Percentiles rank a stretch among this genome's conserved stretches.
phyloP scores from a whole-genome alignment of 441 rosid genomes.

The Pelargonium myrrhifolium region DNA sequence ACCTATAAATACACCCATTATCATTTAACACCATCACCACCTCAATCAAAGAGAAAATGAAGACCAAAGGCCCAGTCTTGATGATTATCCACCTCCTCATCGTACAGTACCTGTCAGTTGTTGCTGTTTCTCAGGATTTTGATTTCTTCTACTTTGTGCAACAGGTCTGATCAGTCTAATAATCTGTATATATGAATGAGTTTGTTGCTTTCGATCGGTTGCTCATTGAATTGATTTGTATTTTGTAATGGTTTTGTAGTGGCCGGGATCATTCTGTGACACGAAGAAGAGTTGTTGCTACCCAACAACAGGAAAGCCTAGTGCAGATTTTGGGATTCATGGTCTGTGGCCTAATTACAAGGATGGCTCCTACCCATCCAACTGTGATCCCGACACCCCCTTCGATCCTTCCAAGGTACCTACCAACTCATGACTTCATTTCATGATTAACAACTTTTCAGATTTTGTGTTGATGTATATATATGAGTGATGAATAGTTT shows the following conservation, averaged over 20 bases:
- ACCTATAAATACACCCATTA: not conserved
- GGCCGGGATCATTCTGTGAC: slow-evolving; percentile 94
- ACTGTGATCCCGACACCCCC: slow-evolving; percentile 49
- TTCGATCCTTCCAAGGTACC: slow-evolving; percentile 57
- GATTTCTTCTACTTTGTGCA: slow-evolving; percentile 74
- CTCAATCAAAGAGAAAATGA: slow-evolving; percentile 16
- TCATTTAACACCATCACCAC: not conserved
- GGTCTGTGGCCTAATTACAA: slow-evolving; percentile 91
- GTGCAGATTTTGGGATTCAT: slow-evolving; percentile 76
- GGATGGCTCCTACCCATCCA: slow-evolving; percentile 62
- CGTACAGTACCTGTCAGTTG: slow-evolving; percentile 34
- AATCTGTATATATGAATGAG: too few relatives aligned
- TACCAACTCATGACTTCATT: too few relatives aligned
- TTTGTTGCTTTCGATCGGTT: too few relatives aligned
- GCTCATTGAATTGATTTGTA: not conserved
- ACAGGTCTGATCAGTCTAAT: slow-evolving; percentile 27
- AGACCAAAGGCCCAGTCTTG: slow-evolving; percentile 16
- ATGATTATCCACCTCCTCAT: slow-evolving; percentile 24
- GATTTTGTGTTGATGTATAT: too few relatives aligned
- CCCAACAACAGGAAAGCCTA: slow-evolving; percentile 78
- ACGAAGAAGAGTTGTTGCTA: slow-evolving; percentile 65
- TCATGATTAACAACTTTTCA: too few relatives aligned
- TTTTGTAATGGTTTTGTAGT: slow-evolving; percentile 37
- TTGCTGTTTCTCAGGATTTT: slow-evolving; percentile 42
- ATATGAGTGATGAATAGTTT: too few relatives aligned